These are phyloP conservation scores for Claviceps citrina DNA, from an alignment of 2,329 filamentous ascomycete species.

Conservation along the genomic window DNA sequence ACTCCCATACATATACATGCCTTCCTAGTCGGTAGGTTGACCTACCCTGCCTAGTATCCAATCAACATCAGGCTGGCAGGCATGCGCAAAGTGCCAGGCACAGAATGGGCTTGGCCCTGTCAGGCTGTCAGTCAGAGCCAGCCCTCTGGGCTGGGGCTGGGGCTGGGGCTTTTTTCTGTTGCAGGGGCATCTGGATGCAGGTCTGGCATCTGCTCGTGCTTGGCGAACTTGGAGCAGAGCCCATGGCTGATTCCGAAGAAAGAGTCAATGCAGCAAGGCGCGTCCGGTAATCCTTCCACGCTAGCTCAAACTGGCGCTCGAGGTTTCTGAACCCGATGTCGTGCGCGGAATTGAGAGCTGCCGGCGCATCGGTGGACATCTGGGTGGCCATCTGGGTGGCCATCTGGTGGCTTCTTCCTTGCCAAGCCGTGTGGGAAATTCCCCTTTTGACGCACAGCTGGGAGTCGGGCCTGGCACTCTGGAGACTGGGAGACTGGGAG, in stretches of 20 bases:
- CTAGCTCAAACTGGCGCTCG: background rate
- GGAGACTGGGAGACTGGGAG: no score
- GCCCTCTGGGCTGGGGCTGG: background rate
- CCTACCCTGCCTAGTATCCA: no score
- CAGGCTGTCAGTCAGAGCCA: constrained; percentile 1
- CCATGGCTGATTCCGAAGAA: background rate
- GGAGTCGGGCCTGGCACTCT: no score
- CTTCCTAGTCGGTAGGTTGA: no score
- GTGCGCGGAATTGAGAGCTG: background rate
- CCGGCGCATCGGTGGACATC: background rate
- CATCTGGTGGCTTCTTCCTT: background rate
- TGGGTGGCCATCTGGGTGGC: background rate
- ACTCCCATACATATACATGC: no score
- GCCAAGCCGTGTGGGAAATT: background rate
- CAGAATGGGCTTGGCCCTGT: no score
- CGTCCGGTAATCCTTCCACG: background rate
- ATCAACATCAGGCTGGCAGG: background rate
- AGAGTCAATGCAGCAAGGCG: background rate
- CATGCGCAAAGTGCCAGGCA: background rate
- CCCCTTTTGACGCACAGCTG: constrained; percentile 1
- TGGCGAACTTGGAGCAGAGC: background rate
- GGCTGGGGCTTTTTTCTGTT: background rate
- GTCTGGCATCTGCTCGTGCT: constrained; percentile 2
- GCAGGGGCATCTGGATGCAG: constrained; percentile 2
- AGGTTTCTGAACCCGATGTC: background rate